Evolutionary conservation across 1,284 basidiomycete genomes (phyloP).

Genomic region (Tilletia indica): DNA sequence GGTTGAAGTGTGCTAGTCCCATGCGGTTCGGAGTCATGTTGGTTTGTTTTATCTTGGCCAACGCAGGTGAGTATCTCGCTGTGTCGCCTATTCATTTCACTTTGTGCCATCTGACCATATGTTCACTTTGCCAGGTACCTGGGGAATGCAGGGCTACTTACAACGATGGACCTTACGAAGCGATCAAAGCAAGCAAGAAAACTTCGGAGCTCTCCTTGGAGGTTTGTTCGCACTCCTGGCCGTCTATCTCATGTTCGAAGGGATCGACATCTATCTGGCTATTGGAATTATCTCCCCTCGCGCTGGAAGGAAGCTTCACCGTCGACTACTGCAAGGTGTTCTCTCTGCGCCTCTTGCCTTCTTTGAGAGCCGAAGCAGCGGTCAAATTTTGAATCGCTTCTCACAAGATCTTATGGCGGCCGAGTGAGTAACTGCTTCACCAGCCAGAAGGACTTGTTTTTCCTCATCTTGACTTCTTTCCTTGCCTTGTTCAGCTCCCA

Average conservation of each 20-base stretch:
- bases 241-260: slow-evolving; percentile 1
- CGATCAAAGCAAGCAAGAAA: background rate
- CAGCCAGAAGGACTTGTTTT: background rate
- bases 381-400: slow-evolving; percentile 42
- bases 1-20: background rate
- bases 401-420: slow-evolving; percentile 42
- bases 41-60: background rate
- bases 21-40: background rate
- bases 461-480: background rate
- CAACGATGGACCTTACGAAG: slow-evolving; percentile 2
- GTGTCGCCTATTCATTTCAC: background rate
- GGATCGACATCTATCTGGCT: slow-evolving; percentile 22
- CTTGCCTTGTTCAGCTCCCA: background rate
- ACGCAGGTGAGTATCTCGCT: background rate
- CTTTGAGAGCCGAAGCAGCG: slow-evolving; percentile 34
- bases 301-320: slow-evolving; percentile 32
- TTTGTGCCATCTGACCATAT: background rate
- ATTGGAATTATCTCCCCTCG: slow-evolving; percentile 18
- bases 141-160: background rate
- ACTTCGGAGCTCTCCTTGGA: slow-evolving; percentile 24
- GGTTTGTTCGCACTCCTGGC: slow-evolving; percentile 19
- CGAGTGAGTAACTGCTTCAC: slow-evolving; percentile 22
- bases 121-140: background rate
- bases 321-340: slow-evolving; percentile 27
- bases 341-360: slow-evolving; percentile 33